Conservation (phyloP, 2,329 filamentous ascomycete species). For the Colletotrichum filicis region DNA sequence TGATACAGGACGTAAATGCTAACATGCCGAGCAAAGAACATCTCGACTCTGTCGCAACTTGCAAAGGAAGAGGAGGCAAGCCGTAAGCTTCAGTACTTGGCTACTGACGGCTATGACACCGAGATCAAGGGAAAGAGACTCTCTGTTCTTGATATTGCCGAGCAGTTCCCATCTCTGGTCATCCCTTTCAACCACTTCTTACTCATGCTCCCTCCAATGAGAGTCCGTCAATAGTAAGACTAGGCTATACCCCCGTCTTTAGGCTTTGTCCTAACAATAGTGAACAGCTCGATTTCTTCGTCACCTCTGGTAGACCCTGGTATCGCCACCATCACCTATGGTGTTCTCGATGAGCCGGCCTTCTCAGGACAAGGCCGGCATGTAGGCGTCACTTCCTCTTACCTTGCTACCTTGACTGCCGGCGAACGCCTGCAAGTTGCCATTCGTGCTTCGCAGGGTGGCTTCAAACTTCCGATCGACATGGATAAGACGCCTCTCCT, state of each 20-base stretch:
- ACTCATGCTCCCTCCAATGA: conserved; percentile 72
- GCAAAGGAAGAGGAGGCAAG: conserved; percentile 46
- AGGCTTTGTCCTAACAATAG: not conserved
- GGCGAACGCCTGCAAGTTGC: conserved; percentile 62
- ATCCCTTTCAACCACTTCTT: conserved; percentile 71
- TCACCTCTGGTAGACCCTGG: conserved; percentile 68
- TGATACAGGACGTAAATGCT: fast-evolving
- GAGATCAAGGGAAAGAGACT: conserved; percentile 59
- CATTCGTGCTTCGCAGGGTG: conserved; percentile 50
- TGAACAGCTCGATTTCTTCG: conserved; percentile 70
- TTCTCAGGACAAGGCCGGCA: conserved; percentile 60
- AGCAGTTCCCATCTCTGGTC: conserved; percentile 62
- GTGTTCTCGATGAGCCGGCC: conserved; percentile 64
- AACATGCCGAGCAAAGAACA: conserved; percentile 52
- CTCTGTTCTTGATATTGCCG: conserved; percentile 70
- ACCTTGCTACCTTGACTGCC: conserved; percentile 61
- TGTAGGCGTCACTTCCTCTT: conserved; percentile 70
- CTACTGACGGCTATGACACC: conserved; percentile 48
- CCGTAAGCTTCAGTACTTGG: conserved; percentile 48
- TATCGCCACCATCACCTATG: conserved; percentile 71
- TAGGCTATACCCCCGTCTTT: no score
- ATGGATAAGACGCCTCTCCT: conserved; percentile 89
- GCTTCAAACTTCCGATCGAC: conserved; percentile 88
- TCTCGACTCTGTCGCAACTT: conserved; percentile 37
- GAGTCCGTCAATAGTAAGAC: conserved; percentile 46